Percentiles rank a stretch among this genome's conserved stretches.
phyloP scores from a whole-genome alignment of 2,329 filamentous ascomycete genomes.

The Triangularia setosa region DNA sequence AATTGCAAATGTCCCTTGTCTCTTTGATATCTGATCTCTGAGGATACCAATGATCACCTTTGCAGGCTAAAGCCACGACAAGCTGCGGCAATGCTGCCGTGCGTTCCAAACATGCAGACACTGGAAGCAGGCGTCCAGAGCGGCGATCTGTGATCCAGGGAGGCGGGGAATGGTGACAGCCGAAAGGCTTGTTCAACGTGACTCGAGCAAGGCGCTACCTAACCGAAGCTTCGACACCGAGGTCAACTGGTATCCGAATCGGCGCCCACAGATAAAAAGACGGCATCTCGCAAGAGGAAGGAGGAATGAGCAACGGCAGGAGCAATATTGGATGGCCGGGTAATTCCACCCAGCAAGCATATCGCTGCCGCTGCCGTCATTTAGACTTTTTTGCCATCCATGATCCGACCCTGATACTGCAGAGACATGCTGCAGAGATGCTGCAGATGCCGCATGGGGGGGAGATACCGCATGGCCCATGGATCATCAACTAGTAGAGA shows the following conservation, averaged over 20 bases:
- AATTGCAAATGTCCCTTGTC: neutral
- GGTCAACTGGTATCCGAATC: neutral
- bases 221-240: neutral
- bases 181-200: neutral
- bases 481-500: too few species aligned
- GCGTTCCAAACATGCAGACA: too few species aligned
- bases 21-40: too few species aligned
- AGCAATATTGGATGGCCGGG: neutral
- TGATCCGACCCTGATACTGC: neutral
- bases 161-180: neutral
- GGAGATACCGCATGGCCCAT: too few species aligned
- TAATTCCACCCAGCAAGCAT: neutral
- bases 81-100: too few species aligned
- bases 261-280: too few species aligned
- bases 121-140: neutral
- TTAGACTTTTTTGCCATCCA: neutral
- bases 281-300: neutral
- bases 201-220: neutral
- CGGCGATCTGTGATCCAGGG: neutral
- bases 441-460: too few species aligned
- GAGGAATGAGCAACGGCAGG: neutral
- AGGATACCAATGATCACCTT: too few species aligned
- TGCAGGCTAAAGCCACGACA: too few species aligned
- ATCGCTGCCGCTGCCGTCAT: too few species aligned
- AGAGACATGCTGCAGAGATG: neutral